Conservation (phyloP, 192 early-diverging fungal species). For the Entomortierella chlamydospora region DNA sequence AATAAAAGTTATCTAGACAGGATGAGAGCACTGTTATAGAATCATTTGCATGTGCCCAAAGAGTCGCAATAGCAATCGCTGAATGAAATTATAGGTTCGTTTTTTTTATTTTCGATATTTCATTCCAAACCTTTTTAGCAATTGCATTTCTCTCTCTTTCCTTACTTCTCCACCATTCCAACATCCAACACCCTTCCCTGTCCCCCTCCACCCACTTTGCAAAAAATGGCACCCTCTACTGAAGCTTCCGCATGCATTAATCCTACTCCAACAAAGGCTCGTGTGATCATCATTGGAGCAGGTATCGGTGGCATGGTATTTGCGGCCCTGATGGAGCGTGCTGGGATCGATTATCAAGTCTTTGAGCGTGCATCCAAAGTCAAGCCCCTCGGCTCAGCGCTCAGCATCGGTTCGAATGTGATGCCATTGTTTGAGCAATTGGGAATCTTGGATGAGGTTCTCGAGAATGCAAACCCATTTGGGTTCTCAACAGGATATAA, state of each 20-base stretch:
- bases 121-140: too few species aligned
- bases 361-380: slow-evolving; percentile 27
- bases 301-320: slow-evolving; percentile 29
- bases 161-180: too few species aligned
- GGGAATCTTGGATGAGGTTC: slow-evolving; percentile 23
- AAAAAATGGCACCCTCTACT: not conserved
- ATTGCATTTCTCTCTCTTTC: not conserved
- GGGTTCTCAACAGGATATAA: slow-evolving; percentile 36
- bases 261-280: slow-evolving; percentile 18
- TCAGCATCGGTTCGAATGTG: slow-evolving; percentile 14
- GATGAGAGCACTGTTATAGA: too few species aligned
- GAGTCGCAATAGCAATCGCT: too few species aligned
- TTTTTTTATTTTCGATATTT: too few species aligned
- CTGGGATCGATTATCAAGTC: slow-evolving; percentile 19
- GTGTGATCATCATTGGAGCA: slow-evolving; percentile 28
- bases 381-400: slow-evolving; percentile 17
- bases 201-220: not conserved
- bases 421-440: slow-evolving; percentile 25
- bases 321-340: slow-evolving; percentile 13
- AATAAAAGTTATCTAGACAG: too few species aligned
- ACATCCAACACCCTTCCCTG: not conserved
- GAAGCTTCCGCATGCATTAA: slow-evolving; percentile 5
- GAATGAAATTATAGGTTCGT: too few species aligned
- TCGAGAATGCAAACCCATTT: slow-evolving; percentile 29
- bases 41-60: too few species aligned